phyloP scores from a whole-genome alignment of 2,329 filamentous ascomycete species.

The Talaromyces sp. region DNA sequence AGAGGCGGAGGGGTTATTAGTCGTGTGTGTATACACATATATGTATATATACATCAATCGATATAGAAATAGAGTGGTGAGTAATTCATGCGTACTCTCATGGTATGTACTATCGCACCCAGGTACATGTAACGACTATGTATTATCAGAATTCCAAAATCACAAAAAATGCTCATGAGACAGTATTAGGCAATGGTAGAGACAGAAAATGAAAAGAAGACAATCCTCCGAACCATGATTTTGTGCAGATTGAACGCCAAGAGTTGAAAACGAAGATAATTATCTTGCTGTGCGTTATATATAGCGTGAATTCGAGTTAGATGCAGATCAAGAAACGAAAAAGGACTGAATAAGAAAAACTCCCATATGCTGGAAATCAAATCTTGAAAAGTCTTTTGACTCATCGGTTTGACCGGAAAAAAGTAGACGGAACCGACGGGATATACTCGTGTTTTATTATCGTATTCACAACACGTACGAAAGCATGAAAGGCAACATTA shows the following conservation, averaged over 20 bases:
- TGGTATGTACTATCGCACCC: conserved; percentile 1
- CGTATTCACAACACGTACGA: conserved; percentile 1
- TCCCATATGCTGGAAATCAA: conserved; percentile 1
- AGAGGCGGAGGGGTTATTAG: conserved; percentile 61
- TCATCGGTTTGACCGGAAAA: background rate
- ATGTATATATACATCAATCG: background rate
- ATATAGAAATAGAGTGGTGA: background rate
- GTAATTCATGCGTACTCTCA: background rate
- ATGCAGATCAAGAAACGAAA: background rate
- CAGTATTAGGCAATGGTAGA: background rate
- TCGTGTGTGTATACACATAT: background rate
- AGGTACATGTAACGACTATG: background rate
- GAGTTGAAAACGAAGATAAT: background rate
- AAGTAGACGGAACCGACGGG: background rate
- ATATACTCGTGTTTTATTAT: background rate
- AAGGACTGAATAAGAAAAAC: conserved; percentile 4
- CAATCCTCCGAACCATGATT: conserved; percentile 2
- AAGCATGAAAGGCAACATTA: conserved; percentile 7
- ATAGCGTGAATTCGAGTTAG: background rate
- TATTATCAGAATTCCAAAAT: background rate
- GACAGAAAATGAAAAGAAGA: background rate
- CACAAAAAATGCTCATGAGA: background rate
- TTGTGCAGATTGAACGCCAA: conserved; percentile 2
- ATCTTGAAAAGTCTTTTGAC: background rate
- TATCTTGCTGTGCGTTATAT: background rate